A percentile compares a stretch with the other conserved stretches of the same genome.
Evolutionary conservation across 352 stramenopile genomes (phyloP).

Genomic region (Aphanomyces cochlioides): DNA sequence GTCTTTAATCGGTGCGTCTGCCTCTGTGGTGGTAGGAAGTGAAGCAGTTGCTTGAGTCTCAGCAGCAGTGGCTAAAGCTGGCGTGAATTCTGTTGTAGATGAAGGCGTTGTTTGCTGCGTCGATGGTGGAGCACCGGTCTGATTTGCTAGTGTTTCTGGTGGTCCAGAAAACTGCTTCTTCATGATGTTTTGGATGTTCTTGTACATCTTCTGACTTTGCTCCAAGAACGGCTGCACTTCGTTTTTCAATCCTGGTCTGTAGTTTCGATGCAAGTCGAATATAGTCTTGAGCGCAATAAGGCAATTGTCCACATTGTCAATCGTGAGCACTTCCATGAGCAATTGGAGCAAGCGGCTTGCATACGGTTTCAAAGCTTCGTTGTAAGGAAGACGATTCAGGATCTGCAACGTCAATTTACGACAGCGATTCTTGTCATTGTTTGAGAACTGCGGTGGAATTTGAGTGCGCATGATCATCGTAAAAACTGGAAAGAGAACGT

Average conservation of each 20-base stretch:
- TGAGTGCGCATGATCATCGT: conserved; percentile 76
- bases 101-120: background rate
- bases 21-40: background rate
- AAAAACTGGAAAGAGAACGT: conserved; percentile 88
- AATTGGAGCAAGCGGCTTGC: conserved; percentile 89
- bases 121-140: background rate
- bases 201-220: conserved; percentile 88
- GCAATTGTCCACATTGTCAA: conserved; percentile 97
- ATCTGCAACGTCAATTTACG: conserved; percentile 93
- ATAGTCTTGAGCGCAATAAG: conserved; percentile 93
- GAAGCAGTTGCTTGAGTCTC: background rate
- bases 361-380: conserved; percentile 93
- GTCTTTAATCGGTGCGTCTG: background rate
- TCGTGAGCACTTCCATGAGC: conserved; percentile 90
- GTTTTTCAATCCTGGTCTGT: conserved; percentile 82
- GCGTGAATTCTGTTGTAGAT: too few species aligned
- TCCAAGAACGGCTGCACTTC: conserved; percentile 89
- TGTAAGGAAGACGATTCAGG: conserved; percentile 91
- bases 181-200: conserved; percentile 77
- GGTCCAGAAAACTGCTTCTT: conserved; percentile 77
- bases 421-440: conserved; percentile 82
- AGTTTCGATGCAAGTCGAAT: conserved; percentile 97
- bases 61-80: conserved; percentile 10
- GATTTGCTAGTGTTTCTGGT: conserved; percentile 34
- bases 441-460: conserved; percentile 64